Conservation (phyloP, 441 rosid genomes). For the Gossypium laxum region DNA sequence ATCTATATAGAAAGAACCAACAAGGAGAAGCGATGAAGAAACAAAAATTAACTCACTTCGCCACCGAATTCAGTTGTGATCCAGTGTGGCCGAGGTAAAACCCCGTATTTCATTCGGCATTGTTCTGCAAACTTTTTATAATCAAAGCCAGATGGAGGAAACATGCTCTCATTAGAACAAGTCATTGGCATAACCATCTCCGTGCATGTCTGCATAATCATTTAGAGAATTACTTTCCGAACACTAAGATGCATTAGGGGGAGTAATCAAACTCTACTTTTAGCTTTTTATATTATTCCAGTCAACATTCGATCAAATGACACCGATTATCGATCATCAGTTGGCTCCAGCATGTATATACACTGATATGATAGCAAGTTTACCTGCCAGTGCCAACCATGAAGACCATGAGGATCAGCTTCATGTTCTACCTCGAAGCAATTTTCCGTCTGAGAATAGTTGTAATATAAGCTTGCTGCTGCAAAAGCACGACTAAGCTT, state of each 20-base stretch:
- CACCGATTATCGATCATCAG: neutral
- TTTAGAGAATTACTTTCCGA: neutral
- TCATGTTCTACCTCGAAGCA: slow-evolving; percentile 50
- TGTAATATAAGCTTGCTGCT: slow-evolving; percentile 67
- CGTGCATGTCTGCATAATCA: slow-evolving; percentile 32
- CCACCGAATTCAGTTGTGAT: slow-evolving; percentile 74
- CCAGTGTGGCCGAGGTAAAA: slow-evolving; percentile 64
- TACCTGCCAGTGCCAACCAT: slow-evolving; percentile 77
- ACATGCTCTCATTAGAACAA: slow-evolving; percentile 54
- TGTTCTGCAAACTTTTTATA: slow-evolving; percentile 30
- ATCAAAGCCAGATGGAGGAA: slow-evolving; percentile 38
- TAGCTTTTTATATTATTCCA: neutral
- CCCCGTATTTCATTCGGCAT: slow-evolving; percentile 38
- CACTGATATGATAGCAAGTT: neutral
- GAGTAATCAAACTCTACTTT: neutral
- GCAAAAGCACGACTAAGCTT: slow-evolving; percentile 53
- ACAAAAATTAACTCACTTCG: slow-evolving; percentile 27
- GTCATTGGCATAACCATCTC: slow-evolving; percentile 82
- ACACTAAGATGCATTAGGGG: neutral
- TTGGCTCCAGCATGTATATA: neutral
- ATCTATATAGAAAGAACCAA: neutral
- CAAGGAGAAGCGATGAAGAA: neutral
- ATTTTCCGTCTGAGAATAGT: slow-evolving; percentile 43
- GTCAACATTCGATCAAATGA: neutral
- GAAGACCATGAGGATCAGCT: slow-evolving; percentile 51